A percentile compares a stretch with the other conserved stretches of the same genome.
Evolutionary conservation across 202 grass and related monocot genomes (phyloP).

Genomic region (Hordeum pubiflorum): DNA sequence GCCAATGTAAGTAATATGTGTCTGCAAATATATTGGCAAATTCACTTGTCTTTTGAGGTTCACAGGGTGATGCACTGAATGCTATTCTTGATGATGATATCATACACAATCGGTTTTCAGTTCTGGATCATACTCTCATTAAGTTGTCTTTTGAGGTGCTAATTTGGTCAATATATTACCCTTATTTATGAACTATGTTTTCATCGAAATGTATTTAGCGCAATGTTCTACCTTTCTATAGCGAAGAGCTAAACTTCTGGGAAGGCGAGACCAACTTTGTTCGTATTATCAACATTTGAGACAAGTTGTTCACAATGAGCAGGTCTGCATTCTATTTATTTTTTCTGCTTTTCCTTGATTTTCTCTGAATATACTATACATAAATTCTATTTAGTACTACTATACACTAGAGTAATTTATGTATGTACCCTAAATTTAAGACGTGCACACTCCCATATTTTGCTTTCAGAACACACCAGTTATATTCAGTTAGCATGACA

Average conservation of each 20-base stretch:
- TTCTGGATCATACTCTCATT: conserved; percentile 7
- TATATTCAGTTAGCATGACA: not conserved
- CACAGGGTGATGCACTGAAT: not conserved
- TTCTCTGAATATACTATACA: not conserved
- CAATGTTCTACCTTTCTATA: not conserved
- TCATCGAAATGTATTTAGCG: not conserved
- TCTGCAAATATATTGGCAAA: not conserved
- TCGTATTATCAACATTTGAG: not conserved
- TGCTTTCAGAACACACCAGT: not conserved
- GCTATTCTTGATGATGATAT: not conserved
- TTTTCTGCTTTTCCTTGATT: not conserved
- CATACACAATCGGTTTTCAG: not conserved
- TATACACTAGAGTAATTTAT: not conserved
- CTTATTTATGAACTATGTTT: not conserved
- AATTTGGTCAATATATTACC: not conserved
- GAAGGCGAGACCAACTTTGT: not conserved
- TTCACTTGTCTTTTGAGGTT: conserved; percentile 1
- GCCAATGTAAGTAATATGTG: not conserved
- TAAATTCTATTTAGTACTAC: not conserved
- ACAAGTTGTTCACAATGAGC: not conserved
- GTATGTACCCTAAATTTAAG: not conserved
- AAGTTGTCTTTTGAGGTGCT: conserved; percentile 1
- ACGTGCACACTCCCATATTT: not conserved
- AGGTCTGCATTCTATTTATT: not conserved
- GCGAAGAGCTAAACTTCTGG: conserved; percentile 13